phyloP scores from a whole-genome alignment of 345 rosid species.

The Chamaenerion angustifolium region DNA sequence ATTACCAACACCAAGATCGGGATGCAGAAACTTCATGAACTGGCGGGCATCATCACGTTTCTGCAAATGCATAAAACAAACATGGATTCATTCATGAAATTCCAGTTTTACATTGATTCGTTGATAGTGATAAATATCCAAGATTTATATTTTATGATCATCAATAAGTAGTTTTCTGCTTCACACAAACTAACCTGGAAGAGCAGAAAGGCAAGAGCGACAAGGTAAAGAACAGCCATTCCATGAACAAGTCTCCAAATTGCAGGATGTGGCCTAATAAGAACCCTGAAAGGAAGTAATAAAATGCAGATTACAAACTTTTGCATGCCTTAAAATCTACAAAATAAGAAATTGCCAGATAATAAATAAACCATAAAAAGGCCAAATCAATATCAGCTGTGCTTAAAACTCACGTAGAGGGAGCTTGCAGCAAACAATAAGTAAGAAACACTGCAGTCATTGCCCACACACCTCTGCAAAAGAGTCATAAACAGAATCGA shows the following conservation, averaged over 20 bases:
- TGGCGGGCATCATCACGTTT: conserved; percentile 92
- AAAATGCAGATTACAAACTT: conserved; percentile 1
- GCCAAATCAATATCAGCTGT: neutral
- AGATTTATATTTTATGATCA: too few relatives aligned
- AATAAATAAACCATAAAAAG: neutral
- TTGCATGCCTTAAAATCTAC: neutral
- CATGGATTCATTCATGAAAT: neutral
- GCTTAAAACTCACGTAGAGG: conserved; percentile 58
- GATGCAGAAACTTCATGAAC: conserved; percentile 98
- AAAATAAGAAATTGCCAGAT: too few relatives aligned
- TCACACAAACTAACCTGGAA: conserved; percentile 52
- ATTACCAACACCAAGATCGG: conserved; percentile 91
- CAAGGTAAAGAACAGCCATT: conserved; percentile 87
- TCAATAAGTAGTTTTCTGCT: too few relatives aligned
- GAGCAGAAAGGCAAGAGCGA: conserved; percentile 86
- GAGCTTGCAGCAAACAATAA: conserved; percentile 94
- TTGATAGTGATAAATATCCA: too few relatives aligned
- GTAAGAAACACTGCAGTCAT: conserved; percentile 97
- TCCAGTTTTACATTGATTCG: too few relatives aligned
- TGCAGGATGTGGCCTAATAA: conserved; percentile 97
- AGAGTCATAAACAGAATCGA: conserved; percentile 12
- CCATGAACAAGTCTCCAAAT: conserved; percentile 99
- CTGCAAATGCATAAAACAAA: conserved; percentile 21
- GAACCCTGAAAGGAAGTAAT: conserved; percentile 37
- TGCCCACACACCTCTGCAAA: conserved; percentile 86